Base-by-base conservation (phyloP, 75 land plant species). In the Larix kaempferi region DNA sequence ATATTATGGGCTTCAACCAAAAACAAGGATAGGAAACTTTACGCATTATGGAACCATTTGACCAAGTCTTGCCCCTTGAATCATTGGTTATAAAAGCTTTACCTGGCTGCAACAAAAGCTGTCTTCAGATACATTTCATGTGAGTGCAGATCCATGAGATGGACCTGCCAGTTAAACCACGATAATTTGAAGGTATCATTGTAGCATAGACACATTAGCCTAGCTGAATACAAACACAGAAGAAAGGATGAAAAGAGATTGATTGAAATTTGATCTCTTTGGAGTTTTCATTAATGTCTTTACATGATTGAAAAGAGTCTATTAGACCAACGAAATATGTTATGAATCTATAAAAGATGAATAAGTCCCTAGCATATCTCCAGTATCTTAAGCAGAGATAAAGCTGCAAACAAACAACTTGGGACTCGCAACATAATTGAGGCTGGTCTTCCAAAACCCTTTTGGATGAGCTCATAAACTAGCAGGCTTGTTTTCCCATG, bases 391-490 rank as follows among this genome's bases (percentile, higher is more conserved):
- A 37, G 21, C 52, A 21, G n/a, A 21, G 41, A 69, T 69, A 69
- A 67, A 14, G 22, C 7, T 39, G 21, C n/a, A 67, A 39, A 7
- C 11, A 67, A 67, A 39, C 37, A 8, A 67, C 49, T 1, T 39
- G 19, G 72, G 39, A 67, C 12, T 67, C 39, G 0, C 11, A 13
- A 67, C 16, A 67, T 19, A 67, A 17, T 17, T 5, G 41, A 39
- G 41, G 41, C 86, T 82, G 86, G 54, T 85, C 86, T 67, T 85
- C 78, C n/a, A 85, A 74, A 15, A 84, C 82, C 6, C 86, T 78
- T 52, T 82, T 85, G 80, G 84, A 85, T 85, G 49, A 81, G 74
- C 57, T 85, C 86, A n/a, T 85, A 85, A 6, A 82, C 86, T 14
- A 85, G 77, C 11, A 85, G 77, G 16, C 26, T 65, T 29, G 75